A percentile compares a stretch with the other conserved stretches of the same genome.
Evolutionary conservation across 2,329 filamentous ascomycete species (phyloP).

Genomic region (Epichloe bromicola): DNA sequence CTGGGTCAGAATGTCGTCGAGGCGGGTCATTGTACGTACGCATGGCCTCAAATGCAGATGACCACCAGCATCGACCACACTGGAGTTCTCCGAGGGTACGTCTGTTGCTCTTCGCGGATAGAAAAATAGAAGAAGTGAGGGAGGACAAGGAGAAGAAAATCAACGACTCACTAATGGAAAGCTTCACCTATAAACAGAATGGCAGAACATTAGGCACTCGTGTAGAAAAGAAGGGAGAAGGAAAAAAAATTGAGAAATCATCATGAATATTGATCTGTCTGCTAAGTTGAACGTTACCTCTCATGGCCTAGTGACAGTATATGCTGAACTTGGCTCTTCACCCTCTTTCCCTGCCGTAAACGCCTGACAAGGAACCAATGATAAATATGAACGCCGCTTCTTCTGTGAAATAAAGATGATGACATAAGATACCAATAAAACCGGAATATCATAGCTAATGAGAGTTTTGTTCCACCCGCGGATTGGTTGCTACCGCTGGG

Average conservation of each 20-base stretch:
- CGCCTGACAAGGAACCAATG: constrained; percentile 14
- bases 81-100: not conserved
- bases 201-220: not conserved
- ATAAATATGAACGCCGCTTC: constrained; percentile 12
- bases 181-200: too few relatives aligned
- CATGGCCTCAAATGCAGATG: not conserved
- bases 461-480: not conserved
- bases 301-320: constrained; percentile 11
- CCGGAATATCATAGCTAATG: not conserved
- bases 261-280: constrained; percentile 8
- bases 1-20: not conserved
- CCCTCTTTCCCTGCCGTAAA: constrained; percentile 16
- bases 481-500: not conserved
- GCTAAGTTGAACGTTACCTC: constrained; percentile 9
- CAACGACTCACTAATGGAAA: too few relatives aligned
- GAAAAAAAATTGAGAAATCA: not conserved
- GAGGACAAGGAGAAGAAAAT: too few relatives aligned
- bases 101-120: not conserved
- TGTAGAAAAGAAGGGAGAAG: not conserved
- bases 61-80: not conserved
- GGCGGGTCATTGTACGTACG: too few relatives aligned
- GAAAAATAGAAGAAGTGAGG: not conserved
- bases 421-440: not conserved
- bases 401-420: constrained; percentile 5
- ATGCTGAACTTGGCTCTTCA: constrained; percentile 19